Base-by-base conservation (phyloP, 768 basidiomycete genomes). In the Xerocomellus amylosporus region DNA sequence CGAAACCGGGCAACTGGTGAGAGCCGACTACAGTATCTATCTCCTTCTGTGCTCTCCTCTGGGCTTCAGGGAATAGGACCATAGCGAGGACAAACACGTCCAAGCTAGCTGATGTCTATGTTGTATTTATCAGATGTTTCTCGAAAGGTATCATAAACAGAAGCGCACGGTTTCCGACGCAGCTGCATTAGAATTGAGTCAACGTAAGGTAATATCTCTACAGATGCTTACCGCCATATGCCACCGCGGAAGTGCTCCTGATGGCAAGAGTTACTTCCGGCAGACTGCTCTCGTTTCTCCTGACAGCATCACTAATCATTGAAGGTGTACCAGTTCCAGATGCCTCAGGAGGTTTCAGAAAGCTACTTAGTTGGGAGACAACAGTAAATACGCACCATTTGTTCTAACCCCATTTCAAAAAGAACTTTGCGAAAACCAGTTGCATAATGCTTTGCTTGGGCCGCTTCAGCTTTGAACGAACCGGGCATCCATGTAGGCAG, bases 401-500 rank as follows among this genome's bases (percentile, higher is more conserved):
- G 55, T 34, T 65, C 61, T 9, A 64, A 38, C 19, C 36, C 68
- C 59, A 68, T 56, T 15, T 37, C 57, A 37, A 65, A 70, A 30
- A 68, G 68, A 34, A 54, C 9, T 8, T 34, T 46, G 8, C 57
- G 58, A 43, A 67, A 67, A 6, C 60, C 65, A 10, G 41, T 50
- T 19, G 61, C 49, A 48, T 58, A 62, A 15, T 40, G 26, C n/a
- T 38, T 58, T 24, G 60, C 44, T 34, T 26, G 44, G 7, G 49
- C 54, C 5, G 65, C 63, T 48, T 67, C 65, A 1, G 57, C 53
- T 40, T 62, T 60, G 39, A 64, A 58, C 10, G 64, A 64, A 10
- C 58, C 62, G 1, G 64, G 69, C 3, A 71, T 31, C 68, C 68
- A 69, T 8, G 55, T 46, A 26, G 68, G 68, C 9, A 70, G 44